A percentile compares a stretch with the other conserved stretches of the same genome.
phyloP scores from a whole-genome alignment of 2,329 filamentous ascomycete species.

The Fusarium equiseti region DNA sequence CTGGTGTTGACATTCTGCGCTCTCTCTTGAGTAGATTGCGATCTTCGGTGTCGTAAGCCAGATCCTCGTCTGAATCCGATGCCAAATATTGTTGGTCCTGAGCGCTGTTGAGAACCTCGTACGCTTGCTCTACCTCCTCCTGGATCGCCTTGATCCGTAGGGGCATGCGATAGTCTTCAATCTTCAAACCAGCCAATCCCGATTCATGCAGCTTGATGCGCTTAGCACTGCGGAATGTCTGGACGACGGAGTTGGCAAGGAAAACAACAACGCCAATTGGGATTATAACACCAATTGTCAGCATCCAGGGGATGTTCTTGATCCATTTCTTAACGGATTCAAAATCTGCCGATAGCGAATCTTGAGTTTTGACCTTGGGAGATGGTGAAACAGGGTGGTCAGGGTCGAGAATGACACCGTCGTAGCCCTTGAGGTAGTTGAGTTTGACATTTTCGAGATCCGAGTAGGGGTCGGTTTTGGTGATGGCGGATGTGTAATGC shows the following conservation, averaged over 20 bases:
- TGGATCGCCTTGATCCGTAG: slow-evolving; percentile 81
- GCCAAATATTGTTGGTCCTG: slow-evolving; percentile 79
- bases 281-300: slow-evolving; percentile 76
- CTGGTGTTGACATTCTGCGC: slow-evolving; percentile 56
- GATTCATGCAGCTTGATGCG: slow-evolving; percentile 82
- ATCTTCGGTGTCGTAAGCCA: slow-evolving; percentile 53
- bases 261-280: slow-evolving; percentile 79
- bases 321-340: slow-evolving; percentile 54
- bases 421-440: slow-evolving; percentile 80
- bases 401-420: slow-evolving; percentile 80
- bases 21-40: slow-evolving; percentile 57
- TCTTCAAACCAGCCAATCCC: slow-evolving; percentile 74
- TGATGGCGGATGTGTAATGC: slow-evolving; percentile 85
- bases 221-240: slow-evolving; percentile 79
- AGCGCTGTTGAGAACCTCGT: slow-evolving; percentile 77
- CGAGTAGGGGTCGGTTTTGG: slow-evolving; percentile 81
- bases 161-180: slow-evolving; percentile 80
- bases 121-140: slow-evolving; percentile 80
- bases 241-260: slow-evolving; percentile 79
- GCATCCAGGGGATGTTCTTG: slow-evolving; percentile 70
- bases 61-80: slow-evolving; percentile 61
- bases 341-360: slow-evolving; percentile 51
- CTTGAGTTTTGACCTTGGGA: slow-evolving; percentile 47
- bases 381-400: slow-evolving; percentile 68
- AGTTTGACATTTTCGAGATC: slow-evolving; percentile 75